Evolutionary conservation across 306 rosid species (phyloP), one percentile per base, ranked within the genome.

Genomic region (Begonia masoniana): DNA sequence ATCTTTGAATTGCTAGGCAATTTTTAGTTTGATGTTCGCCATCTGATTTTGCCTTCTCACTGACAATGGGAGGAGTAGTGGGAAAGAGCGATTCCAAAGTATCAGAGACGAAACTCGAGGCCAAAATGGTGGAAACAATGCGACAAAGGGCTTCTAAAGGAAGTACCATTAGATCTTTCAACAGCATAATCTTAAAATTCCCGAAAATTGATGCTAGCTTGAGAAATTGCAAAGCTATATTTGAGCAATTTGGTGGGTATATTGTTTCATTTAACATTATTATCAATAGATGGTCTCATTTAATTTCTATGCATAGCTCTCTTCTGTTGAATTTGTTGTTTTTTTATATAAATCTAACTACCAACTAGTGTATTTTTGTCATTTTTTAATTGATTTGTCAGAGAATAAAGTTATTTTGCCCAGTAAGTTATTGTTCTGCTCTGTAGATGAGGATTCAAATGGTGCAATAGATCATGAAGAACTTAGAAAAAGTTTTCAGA

Each of bases 201-300:
- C 96, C 88, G 24, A 91, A 91, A 80, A 83, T 91, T 23, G 99
- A 86, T 23, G 92, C 75, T 65, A 91, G 79, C 75, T 76, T 91
- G 23, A 71, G 92, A 66, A 91, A 77, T 51, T 91, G 99, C 86
- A 77, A 72, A 74, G 71, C 72, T 51, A 82, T 68, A 63, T 91
- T 83, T 50, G 65, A 83, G 77, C 77, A 77, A 66, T 91, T 91
- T 59, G 99, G 97, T 89, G 60, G 64, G 87, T 67, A 55, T 54
- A 17, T 51, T 16, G 24, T 2, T 21, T 21, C 24, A 21, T 21
- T 21, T 21, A 21, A 21, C 24, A 21, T 21, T 21, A 21, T 21
- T 21, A 21, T 21, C 24, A 21, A 21, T 21, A 21, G 24, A 21
- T 21, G 24, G 24, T 3, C 24, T 21, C 24, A 21, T 21, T 21